Evolutionary conservation across 163 green algal genomes (phyloP).

Genomic region (Volvox carteri): DNA sequence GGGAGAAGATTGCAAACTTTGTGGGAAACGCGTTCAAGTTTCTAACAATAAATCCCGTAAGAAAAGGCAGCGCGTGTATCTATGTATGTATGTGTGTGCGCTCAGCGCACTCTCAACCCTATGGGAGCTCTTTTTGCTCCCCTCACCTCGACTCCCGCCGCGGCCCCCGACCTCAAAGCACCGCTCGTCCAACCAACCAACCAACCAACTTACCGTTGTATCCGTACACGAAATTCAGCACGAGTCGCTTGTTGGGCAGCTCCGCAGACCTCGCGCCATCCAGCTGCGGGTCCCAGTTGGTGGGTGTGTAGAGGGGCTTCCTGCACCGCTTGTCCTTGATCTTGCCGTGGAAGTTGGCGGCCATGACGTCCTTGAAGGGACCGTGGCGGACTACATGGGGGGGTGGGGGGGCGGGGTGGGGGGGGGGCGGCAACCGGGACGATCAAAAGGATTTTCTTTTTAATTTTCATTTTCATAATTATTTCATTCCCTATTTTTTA

Average conservation of each 20-base stretch:
- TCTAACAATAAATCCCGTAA: too few relatives aligned
- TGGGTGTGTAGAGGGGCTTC: constrained; percentile 76
- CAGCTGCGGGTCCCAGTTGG: constrained; percentile 70
- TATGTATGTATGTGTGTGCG: too few relatives aligned
- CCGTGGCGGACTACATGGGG: constrained; percentile 65
- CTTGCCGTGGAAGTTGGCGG: constrained; percentile 76
- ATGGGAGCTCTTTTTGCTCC: too few relatives aligned
- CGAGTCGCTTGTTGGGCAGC: constrained; percentile 73
- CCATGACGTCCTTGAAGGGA: constrained; percentile 68
- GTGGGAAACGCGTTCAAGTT: too few relatives aligned
- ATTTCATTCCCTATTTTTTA: too few relatives aligned
- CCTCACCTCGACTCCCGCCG: too few relatives aligned
- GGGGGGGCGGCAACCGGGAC: neutral
- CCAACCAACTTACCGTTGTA: constrained; percentile 69
- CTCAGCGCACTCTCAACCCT: too few relatives aligned
- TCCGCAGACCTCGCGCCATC: constrained; percentile 62
- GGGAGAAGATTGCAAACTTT: too few relatives aligned
- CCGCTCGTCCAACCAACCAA: neutral
- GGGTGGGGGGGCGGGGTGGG: neutral
- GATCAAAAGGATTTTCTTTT: too few relatives aligned
- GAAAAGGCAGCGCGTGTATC: too few relatives aligned
- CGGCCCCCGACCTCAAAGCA: too few relatives aligned
- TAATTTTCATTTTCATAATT: too few relatives aligned
- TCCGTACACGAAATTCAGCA: constrained; percentile 81
- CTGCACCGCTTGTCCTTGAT: constrained; percentile 75